Base-by-base conservation (phyloP, 805 yeast species). In the Brettanomyces custersianus region DNA sequence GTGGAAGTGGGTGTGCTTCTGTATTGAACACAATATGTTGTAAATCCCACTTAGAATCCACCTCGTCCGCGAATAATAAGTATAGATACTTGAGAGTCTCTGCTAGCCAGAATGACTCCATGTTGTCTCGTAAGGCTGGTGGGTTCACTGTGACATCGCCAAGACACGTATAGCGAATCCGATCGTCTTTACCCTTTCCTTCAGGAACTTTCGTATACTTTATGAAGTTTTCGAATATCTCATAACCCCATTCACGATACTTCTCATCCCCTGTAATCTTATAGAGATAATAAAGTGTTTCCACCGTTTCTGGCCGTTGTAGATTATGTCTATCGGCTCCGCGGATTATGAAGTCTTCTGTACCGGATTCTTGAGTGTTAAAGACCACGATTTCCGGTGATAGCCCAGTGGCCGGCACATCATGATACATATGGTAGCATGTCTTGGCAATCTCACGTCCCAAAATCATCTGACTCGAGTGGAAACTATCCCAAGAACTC, bases 221-320 rank as follows among this genome's bases (percentile, higher is more conserved):
- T 25, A 70, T 65, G 49, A 87, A 86, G 42, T 71, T 74, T 50
- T 75, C 65, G 59, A 87, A 83, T 23, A 88, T 83, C 51, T 82
- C 84, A 70, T 80, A 82, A 8, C 96, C 96, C 87, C 94, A 86
- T 51, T 77, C 70, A 48, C 96, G 72, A 56, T 85, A 87, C 49
- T 80, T 80, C 24, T 72, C 74, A 51, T 87, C 92, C 20, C 80
- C 78, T 1, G 95, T 83, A 45, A 86, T 65, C 46, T 87, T 74
- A 62, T 78, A 88, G 43, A 88, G 61, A 45, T 81, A 71, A 65
- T 80, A 88, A 29, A 88, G 63, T 2, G 94, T 79, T 59, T 88
- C 96, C 2, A 87, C 94, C 2, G 96, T 85, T 57, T 88, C 96
- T 1, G 96, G 96, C 46, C 96, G 70, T 62, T 87, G 96, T 42